Conservation (phyloP, 257 asterid species). For the Coffea canephora region DNA sequence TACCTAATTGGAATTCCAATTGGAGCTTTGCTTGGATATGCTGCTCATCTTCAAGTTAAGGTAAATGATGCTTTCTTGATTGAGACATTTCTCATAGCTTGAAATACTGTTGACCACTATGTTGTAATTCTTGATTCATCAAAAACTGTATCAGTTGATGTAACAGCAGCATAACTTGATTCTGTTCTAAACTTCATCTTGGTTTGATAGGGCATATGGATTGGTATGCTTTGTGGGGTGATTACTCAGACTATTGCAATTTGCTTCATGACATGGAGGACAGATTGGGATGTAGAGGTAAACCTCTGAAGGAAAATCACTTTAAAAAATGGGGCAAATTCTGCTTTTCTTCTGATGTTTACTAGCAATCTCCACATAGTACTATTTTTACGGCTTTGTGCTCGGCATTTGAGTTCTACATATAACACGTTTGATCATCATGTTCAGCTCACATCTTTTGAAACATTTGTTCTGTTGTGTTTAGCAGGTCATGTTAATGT, state of each 20-base stretch:
- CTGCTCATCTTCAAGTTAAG: constrained; percentile 54
- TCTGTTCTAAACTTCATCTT: background rate
- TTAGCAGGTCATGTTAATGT: too few relatives aligned
- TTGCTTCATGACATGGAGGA: constrained; percentile 67
- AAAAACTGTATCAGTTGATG: background rate
- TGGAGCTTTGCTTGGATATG: constrained; percentile 69
- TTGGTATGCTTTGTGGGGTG: constrained; percentile 73
- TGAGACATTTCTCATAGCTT: too few relatives aligned
- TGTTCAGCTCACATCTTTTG: too few relatives aligned
- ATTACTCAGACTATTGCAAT: constrained; percentile 58
- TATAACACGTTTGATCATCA: too few relatives aligned
- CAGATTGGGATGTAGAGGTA: constrained; percentile 75
- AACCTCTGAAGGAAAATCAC: background rate
- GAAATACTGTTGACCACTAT: background rate
- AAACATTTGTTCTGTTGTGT: too few relatives aligned
- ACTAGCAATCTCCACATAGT: background rate
- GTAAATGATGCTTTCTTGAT: constrained; percentile 25
- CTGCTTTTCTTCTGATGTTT: background rate
- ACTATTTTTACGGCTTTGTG: background rate
- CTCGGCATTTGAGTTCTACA: too few relatives aligned
- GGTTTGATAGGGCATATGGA: constrained; percentile 76
- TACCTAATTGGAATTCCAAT: constrained; percentile 64
- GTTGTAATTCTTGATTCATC: background rate
- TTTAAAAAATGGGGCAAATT: background rate
- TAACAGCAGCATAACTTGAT: background rate